phyloP scores from a whole-genome alignment of 176 grass and related monocot genomes.

The Bothriochloa decipiens region DNA sequence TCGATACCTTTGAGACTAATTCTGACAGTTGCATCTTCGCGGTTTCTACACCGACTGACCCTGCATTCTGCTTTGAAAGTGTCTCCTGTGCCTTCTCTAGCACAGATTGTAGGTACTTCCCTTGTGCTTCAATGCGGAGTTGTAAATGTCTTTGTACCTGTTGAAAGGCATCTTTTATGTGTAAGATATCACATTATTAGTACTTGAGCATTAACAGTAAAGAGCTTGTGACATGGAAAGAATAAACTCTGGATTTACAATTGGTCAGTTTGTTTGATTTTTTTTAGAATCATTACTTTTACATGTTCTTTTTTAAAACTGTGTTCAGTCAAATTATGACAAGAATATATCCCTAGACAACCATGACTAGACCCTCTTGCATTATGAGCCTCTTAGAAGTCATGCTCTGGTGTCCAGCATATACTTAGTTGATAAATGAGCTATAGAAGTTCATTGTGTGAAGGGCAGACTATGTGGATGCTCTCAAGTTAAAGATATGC shows the following conservation, averaged over 20 bases:
- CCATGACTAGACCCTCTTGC: not conserved
- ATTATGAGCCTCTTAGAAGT: not conserved
- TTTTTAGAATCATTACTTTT: not conserved
- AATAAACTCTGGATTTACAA: constrained; percentile 14
- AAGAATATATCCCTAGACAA: constrained; percentile 19
- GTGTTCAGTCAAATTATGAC: constrained; percentile 2
- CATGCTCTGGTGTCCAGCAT: not conserved
- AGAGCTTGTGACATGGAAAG: constrained; percentile 6
- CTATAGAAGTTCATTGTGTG: not conserved
- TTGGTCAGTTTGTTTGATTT: not conserved
- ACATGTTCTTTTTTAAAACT: not conserved
- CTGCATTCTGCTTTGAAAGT: constrained; percentile 82
- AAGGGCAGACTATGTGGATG: not conserved
- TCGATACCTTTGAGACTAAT: constrained; percentile 87
- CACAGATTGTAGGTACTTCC: constrained; percentile 92
- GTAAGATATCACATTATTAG: constrained; percentile 29
- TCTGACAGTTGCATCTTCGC: constrained; percentile 88
- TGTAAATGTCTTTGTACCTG: constrained; percentile 97
- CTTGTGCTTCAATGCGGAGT: constrained; percentile 97
- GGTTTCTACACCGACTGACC: constrained; percentile 65
- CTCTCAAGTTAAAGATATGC: not conserved
- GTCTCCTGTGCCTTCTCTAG: constrained; percentile 94
- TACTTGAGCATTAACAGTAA: constrained; percentile 12
- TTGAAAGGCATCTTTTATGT: constrained; percentile 6
- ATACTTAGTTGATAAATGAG: constrained; percentile 10